Base-by-base conservation (phyloP, 1,284 basidiomycete species). In the Entoloma clypeatum region DNA sequence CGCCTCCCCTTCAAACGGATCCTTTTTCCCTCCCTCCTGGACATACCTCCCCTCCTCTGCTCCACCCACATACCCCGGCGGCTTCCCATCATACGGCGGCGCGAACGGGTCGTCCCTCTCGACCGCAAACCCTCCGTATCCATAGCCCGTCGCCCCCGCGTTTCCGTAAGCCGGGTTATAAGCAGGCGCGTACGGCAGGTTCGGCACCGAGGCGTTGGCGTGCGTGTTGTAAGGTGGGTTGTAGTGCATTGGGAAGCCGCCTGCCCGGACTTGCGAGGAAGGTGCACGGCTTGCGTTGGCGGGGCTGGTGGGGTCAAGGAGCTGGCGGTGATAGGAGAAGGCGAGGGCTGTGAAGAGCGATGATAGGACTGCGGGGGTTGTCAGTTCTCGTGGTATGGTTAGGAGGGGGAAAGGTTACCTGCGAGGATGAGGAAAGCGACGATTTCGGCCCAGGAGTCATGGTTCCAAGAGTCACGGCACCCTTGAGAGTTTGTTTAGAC, bases 281-380 rank as follows among this genome's bases (percentile, higher is more conserved):
- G 67, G 67, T n/a, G 60, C 58, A 10, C 63, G 62, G 14, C 28
- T 39, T 11, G 53, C 24, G 41, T 65, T 67, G 35, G 61, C 63
- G 10, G 61, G 52, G 54, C 67, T 69, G 3, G 65, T 57, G 0
- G 87, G 86, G 58, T 89, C 82, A 17, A 79, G 68, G 3, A 79
- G 57, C 63, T 92, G 87, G 22, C 79, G 78, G 58, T 83, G 80
- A 65, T 81, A 91, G 8, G 71, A 68, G 56, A 83, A 81, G 2
- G 79, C 74, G 48, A 85, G 57, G 30, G 71, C 51, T n/a, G 75
- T 70, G 67, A 88, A 86, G 43, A 89, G 58, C 16, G 67, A 48
- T 37, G 77, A 67, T 31, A 81, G 51, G 41, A 74, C 80, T 82
- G 6, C 36, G 25, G 52, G 42, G 44, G 19, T 2, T 10, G 14